phyloP scores from a whole-genome alignment of 768 basidiomycete genomes.

The Kondoa subrosea region DNA sequence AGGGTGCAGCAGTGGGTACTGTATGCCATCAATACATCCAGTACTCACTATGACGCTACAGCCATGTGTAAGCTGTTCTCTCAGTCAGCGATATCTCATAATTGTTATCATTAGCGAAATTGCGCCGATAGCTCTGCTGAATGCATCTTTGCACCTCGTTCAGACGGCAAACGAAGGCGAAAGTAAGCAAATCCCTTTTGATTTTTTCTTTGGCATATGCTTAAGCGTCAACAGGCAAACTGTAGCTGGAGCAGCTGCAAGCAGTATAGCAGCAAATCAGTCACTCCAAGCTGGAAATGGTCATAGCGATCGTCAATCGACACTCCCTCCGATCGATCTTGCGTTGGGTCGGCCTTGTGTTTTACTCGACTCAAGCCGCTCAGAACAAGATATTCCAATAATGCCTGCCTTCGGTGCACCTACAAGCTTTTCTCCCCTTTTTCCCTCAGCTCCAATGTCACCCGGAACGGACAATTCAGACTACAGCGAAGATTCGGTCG shows the following conservation, averaged over 20 bases:
- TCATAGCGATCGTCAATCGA: no score
- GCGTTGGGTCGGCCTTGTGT: no score
- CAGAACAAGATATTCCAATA: no score
- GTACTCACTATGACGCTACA: neutral
- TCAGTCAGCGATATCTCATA: no score
- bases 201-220: no score
- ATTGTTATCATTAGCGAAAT: neutral
- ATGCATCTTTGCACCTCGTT: neutral
- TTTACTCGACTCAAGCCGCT: no score
- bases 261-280: no score
- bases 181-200: neutral
- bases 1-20: neutral
- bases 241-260: no score
- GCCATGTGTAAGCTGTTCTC: neutral
- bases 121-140: neutral
- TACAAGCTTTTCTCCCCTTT: neutral
- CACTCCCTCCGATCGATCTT: no score
- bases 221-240: no score
- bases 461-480: neutral
- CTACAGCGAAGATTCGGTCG: neutral
- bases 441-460: neutral
- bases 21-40: neutral
- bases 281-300: no score
- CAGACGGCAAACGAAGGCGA: neutral
- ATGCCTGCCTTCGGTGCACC: no score